These are phyloP conservation scores for Fusarium piperis DNA, from an alignment of 2,329 filamentous ascomycete genomes.

Conservation along the genomic window DNA sequence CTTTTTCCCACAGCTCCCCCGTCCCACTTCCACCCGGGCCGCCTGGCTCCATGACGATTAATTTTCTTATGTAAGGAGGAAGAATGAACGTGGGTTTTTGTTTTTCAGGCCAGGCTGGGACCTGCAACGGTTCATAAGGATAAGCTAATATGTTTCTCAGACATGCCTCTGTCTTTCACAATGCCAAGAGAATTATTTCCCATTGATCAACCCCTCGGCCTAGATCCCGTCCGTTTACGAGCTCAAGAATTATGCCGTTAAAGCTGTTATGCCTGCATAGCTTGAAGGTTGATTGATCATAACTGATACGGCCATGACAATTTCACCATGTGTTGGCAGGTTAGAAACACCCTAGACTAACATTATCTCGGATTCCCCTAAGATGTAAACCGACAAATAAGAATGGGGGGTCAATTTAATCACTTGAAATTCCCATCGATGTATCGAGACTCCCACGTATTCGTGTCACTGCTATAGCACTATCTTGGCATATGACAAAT, in stretches of 20 bases:
- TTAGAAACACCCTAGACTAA: not conserved
- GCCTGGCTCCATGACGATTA: slow-evolving; percentile 60
- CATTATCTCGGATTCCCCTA: not conserved
- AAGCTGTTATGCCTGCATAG: too few relatives aligned
- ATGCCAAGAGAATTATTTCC: not conserved
- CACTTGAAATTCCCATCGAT: not conserved
- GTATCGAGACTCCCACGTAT: not conserved
- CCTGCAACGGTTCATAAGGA: not conserved
- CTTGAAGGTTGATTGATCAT: too few relatives aligned
- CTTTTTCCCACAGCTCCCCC: slow-evolving; percentile 50
- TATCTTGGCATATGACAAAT: not conserved
- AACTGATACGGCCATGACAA: not conserved
- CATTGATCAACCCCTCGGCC: too few relatives aligned
- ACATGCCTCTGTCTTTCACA: not conserved
- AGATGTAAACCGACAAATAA: not conserved
- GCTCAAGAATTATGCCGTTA: too few relatives aligned
- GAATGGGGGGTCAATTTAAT: not conserved
- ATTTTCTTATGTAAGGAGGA: too few relatives aligned
- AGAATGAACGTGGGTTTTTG: too few relatives aligned
- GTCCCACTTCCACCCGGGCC: slow-evolving; percentile 62
- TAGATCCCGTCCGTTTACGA: too few relatives aligned
- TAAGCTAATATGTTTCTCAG: not conserved
- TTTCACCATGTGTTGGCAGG: not conserved
- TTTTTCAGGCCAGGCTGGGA: too few relatives aligned
- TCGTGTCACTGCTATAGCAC: not conserved